Percentiles rank a stretch among this genome's conserved stretches.
phyloP scores from a whole-genome alignment of 495 filamentous ascomycete species.

The Amphirosellinia nigrospora region DNA sequence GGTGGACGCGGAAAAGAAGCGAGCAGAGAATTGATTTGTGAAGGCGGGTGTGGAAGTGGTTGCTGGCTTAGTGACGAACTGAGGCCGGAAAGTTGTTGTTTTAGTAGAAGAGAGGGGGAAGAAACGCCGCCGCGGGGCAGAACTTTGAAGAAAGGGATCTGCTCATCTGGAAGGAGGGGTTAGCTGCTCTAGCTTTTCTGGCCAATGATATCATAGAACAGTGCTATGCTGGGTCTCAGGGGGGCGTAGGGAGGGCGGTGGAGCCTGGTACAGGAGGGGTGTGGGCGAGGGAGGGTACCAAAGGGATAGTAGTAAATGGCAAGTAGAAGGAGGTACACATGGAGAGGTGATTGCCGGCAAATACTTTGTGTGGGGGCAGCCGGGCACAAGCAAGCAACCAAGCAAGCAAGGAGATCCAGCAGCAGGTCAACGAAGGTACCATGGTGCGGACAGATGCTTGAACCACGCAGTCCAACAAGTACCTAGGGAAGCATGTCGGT shows the following conservation, averaged over 20 bases:
- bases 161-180: slow-evolving; percentile 31
- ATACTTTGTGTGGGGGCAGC: slow-evolving; percentile 23
- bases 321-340: background rate
- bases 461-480: slow-evolving; percentile 3
- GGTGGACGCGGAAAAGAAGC: slow-evolving; percentile 68
- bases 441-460: background rate
- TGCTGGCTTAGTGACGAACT: slow-evolving; percentile 24
- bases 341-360: slow-evolving; percentile 15
- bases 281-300: slow-evolving; percentile 18
- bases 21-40: slow-evolving; percentile 28
- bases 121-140: slow-evolving; percentile 30
- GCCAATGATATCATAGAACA: slow-evolving; percentile 27
- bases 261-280: slow-evolving; percentile 23
- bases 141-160: slow-evolving; percentile 30
- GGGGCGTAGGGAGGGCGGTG: slow-evolving; percentile 18
- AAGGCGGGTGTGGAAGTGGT: slow-evolving; percentile 18
- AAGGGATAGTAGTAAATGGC: background rate
- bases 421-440: slow-evolving; percentile 2
- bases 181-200: slow-evolving; percentile 27
- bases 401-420: slow-evolving; percentile 3
- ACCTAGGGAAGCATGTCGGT: slow-evolving; percentile 7
- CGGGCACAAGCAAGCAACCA: slow-evolving; percentile 1
- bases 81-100: slow-evolving; percentile 25
- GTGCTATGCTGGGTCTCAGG: slow-evolving; percentile 27
- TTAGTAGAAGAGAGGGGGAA: slow-evolving; percentile 25